Evolutionary conservation across 176 grass and related monocot genomes (phyloP).

Genomic region (Raddia guianensis): DNA sequence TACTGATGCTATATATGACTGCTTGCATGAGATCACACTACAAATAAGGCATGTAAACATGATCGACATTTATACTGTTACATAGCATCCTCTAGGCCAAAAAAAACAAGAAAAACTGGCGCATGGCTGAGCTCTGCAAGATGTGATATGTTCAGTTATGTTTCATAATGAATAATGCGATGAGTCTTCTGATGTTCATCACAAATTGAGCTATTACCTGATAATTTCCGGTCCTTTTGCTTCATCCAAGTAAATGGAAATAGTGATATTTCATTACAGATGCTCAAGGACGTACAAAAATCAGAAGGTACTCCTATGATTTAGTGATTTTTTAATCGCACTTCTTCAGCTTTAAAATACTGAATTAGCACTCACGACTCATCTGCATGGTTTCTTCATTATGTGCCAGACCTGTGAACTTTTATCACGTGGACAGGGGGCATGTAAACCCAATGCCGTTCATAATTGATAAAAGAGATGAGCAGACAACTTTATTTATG

Average conservation of each 20-base stretch:
- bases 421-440: neutral
- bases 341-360: neutral
- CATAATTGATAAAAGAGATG: neutral
- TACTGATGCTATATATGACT: conserved; percentile 58
- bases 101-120: neutral
- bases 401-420: neutral
- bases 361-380: neutral
- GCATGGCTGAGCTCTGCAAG: neutral
- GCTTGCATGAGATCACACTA: conserved; percentile 53
- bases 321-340: no score
- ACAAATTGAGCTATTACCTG: neutral
- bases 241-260: neutral
- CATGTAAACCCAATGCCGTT: neutral
- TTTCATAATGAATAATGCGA: conserved; percentile 3
- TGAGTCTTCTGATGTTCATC: neutral
- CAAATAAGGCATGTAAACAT: conserved; percentile 50
- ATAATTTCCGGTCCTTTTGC: neutral
- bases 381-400: conserved; percentile 7
- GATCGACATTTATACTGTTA: conserved; percentile 23
- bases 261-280: neutral
- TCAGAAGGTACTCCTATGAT: neutral
- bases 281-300: neutral
- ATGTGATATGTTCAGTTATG: conserved; percentile 22
- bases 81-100: neutral
- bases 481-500: neutral